A percentile compares a stretch with the other conserved stretches of the same genome.
Evolutionary conservation across 2,329 filamentous ascomycete genomes (phyloP).

Genomic region (Didymellaceae sp.): DNA sequence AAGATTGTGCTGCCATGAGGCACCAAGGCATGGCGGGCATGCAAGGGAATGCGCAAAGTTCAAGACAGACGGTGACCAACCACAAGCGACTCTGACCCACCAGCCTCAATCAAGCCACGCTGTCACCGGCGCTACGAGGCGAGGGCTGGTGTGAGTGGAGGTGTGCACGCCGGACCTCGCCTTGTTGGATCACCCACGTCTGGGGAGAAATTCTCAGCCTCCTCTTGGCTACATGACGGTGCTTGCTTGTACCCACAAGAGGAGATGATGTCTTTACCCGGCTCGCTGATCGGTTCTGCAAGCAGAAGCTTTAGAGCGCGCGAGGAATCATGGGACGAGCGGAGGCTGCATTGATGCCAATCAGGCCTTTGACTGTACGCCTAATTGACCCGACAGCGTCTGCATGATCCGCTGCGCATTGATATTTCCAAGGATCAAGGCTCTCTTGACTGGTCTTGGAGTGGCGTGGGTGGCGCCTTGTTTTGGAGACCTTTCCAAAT

Average conservation of each 20-base stretch:
- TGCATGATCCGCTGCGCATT: constrained; percentile 29
- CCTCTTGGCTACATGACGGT: constrained; percentile 27
- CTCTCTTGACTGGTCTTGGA: constrained; percentile 29
- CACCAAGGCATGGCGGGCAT: constrained; percentile 30
- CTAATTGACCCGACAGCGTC: constrained; percentile 22
- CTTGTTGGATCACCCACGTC: constrained; percentile 19
- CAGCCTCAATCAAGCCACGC: constrained; percentile 41
- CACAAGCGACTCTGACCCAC: constrained; percentile 31
- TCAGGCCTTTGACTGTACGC: constrained; percentile 24
- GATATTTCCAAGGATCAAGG: constrained; percentile 28
- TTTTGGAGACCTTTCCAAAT: constrained; percentile 18
- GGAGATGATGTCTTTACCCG: constrained; percentile 12
- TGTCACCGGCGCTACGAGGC: constrained; percentile 22
- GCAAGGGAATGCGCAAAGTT: constrained; percentile 20
- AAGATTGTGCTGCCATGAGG: constrained; percentile 4
- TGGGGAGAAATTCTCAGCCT: constrained; percentile 19
- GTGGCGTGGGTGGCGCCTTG: constrained; percentile 43
- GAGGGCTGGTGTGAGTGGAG: constrained; percentile 31
- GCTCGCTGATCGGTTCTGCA: constrained; percentile 36
- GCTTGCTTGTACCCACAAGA: constrained; percentile 14
- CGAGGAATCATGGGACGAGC: constrained; percentile 32
- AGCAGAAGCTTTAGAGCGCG: constrained; percentile 32
- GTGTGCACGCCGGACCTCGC: constrained; percentile 30
- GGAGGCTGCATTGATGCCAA: constrained; percentile 29
- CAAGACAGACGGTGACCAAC: constrained; percentile 19